Evolutionary conservation across 306 rosid genomes (phyloP), one percentile per base, ranked within the genome.

Genomic region (Macrotyloma uniflorum): DNA sequence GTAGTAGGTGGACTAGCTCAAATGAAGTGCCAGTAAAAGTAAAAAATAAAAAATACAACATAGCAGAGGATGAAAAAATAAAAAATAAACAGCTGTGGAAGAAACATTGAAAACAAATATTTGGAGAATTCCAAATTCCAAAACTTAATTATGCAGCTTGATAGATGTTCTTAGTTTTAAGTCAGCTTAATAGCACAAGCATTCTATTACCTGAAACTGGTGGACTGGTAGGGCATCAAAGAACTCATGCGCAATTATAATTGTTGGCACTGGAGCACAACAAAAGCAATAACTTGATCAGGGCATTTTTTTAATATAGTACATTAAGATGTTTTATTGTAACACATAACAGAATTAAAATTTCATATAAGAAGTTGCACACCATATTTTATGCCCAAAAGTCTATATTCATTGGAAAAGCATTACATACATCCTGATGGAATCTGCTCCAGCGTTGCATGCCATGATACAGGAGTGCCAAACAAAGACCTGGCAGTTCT

Each of bases 211-310:
- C 99, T 93, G 99, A 86, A 95, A 93, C 75, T 93, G 99, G 86
- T 95, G 94, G 83, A 95, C 88, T 8, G 99, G 99, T 38, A 95
- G 79, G 49, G 99, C 99, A 80, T 95, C 99, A 81, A 85, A 95
- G 72, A 93, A 95, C 80, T 95, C 99, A 5, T 95, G 99, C 0
- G 98, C 99, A 46, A 93, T 87, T 79, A 93, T 82, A 73, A 93
- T 90, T 49, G 94, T 89, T 30, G 99, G 97, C 85, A 70, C 99
- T 93, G 87, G 68, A 82, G 86, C 22, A 82, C 47, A 75, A 14
- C 23, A 75, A 36, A 71, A 32, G 38, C 49, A 70, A 70, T 43
- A 76, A 64, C 61, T 23, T 74, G 66, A 26, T 78, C 68, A 88
- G 75, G 16, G 43, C 32, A 46, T 28, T 15, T 42, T 61, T 38